Evolutionary conservation across 768 basidiomycete genomes (phyloP).

Genomic region (Trametes villosa): DNA sequence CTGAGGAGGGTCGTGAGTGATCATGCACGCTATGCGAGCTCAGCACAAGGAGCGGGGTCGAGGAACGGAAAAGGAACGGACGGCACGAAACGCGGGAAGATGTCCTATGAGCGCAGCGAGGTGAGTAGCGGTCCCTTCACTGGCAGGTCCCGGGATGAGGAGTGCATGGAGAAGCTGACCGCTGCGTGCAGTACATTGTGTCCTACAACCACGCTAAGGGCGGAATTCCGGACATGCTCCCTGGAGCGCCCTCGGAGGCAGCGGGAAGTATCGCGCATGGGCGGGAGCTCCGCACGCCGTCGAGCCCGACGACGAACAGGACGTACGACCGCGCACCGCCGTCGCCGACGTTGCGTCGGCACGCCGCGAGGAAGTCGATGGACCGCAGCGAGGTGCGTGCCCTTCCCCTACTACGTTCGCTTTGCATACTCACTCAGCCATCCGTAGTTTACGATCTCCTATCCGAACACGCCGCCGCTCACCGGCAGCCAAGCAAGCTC

Average conservation of each 20-base stretch:
- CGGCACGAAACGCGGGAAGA: constrained; percentile 3
- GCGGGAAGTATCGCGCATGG: neutral
- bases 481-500: constrained; percentile 31
- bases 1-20: constrained; percentile 26
- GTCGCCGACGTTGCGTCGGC: constrained; percentile 24
- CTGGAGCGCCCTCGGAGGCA: constrained; percentile 24
- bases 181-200: constrained; percentile 30
- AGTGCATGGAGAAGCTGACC: neutral
- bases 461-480: constrained; percentile 34
- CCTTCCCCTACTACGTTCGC: neutral
- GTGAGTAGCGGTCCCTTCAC: constrained; percentile 15
- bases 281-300: constrained; percentile 15
- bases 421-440: neutral
- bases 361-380: constrained; percentile 26
- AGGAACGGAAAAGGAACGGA: constrained; percentile 9
- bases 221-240: constrained; percentile 20
- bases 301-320: constrained; percentile 20
- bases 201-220: constrained; percentile 27
- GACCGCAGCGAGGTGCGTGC: constrained; percentile 35
- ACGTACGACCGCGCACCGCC: constrained; percentile 14
- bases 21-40: constrained; percentile 8
- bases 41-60: constrained; percentile 6
- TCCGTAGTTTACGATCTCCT: constrained; percentile 29
- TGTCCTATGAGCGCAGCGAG: constrained; percentile 36
- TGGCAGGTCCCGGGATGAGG: neutral